Conservation (phyloP, 306 rosid species). For the Vigna trinervia region DNA sequence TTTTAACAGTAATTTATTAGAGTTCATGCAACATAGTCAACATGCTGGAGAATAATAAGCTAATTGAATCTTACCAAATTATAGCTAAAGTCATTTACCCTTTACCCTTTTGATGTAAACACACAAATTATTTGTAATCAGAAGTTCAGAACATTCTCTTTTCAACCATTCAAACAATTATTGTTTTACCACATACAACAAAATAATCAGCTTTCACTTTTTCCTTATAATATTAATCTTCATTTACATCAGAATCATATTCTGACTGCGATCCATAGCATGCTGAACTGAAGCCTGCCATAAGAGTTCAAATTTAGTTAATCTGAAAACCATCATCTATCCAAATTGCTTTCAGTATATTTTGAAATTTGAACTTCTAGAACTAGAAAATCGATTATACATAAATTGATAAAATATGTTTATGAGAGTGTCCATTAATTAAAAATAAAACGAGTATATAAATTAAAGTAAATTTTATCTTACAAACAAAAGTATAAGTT, state of each 20-base stretch:
- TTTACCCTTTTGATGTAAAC: background rate
- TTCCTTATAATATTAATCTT: background rate
- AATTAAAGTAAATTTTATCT: too few species aligned
- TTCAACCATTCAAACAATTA: conserved; percentile 7
- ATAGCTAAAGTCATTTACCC: background rate
- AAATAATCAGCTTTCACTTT: background rate
- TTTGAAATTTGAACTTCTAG: background rate
- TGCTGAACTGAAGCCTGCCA: background rate
- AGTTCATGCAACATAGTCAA: too few species aligned
- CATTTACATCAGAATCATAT: conserved; percentile 1
- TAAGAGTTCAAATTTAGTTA: background rate
- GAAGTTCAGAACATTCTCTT: background rate
- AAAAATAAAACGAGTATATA: too few species aligned
- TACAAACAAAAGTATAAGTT: too few species aligned
- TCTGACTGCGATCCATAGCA: background rate
- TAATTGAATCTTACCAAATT: background rate
- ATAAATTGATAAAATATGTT: too few species aligned
- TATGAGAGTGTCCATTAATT: too few species aligned
- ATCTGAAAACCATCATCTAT: background rate
- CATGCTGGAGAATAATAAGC: background rate
- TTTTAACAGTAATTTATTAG: too few species aligned
- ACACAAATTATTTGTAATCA: background rate
- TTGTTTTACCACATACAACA: background rate
- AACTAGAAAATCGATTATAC: background rate
- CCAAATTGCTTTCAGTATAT: background rate